Percentiles rank a stretch among this genome's conserved stretches.
phyloP scores from a whole-genome alignment of 352 stramenopile genomes.

The Phytophthora citricola region DNA sequence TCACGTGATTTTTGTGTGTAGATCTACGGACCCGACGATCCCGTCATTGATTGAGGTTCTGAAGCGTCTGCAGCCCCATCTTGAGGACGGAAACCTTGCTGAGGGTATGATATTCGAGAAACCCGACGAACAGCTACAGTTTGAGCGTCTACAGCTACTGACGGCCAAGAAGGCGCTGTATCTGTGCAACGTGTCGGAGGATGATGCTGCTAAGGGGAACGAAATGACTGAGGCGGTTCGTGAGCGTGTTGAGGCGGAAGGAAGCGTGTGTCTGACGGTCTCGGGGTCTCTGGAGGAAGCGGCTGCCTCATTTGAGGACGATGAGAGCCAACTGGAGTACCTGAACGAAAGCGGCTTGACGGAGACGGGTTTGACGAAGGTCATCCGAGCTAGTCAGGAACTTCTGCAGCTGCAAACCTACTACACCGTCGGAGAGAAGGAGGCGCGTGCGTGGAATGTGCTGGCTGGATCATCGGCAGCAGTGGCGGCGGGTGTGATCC shows the following conservation, averaged over 20 bases:
- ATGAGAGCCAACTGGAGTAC: slow-evolving; percentile 95
- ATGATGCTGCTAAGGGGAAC: slow-evolving; percentile 94
- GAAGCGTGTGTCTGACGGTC: slow-evolving; percentile 74
- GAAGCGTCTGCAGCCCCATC: slow-evolving; percentile 61
- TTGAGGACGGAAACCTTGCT: slow-evolving; percentile 88
- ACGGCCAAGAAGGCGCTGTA: slow-evolving; percentile 97
- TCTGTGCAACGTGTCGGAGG: slow-evolving; percentile 97
- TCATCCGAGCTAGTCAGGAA: slow-evolving; percentile 92
- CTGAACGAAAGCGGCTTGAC: slow-evolving; percentile 84
- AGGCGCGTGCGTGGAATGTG: slow-evolving; percentile 87
- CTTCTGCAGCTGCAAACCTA: slow-evolving; percentile 97
- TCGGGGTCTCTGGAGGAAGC: slow-evolving; percentile 84
- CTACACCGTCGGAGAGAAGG: slow-evolving; percentile 94
- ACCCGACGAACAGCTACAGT: slow-evolving; percentile 88
- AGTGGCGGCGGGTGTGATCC: slow-evolving; percentile 80
- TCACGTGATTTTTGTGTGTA: slow-evolving; percentile 25
- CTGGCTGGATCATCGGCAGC: slow-evolving; percentile 75
- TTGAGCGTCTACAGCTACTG: slow-evolving; percentile 82
- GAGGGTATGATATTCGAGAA: slow-evolving; percentile 65
- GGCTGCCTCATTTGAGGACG: slow-evolving; percentile 82
- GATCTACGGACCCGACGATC: slow-evolving; percentile 63
- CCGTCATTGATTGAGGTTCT: slow-evolving; percentile 63
- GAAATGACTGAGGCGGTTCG: slow-evolving; percentile 90
- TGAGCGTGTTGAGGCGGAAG: slow-evolving; percentile 70
- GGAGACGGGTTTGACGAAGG: slow-evolving; percentile 81